phyloP scores from a whole-genome alignment of 2,329 filamentous ascomycete species.

The Xylaria sp. region DNA sequence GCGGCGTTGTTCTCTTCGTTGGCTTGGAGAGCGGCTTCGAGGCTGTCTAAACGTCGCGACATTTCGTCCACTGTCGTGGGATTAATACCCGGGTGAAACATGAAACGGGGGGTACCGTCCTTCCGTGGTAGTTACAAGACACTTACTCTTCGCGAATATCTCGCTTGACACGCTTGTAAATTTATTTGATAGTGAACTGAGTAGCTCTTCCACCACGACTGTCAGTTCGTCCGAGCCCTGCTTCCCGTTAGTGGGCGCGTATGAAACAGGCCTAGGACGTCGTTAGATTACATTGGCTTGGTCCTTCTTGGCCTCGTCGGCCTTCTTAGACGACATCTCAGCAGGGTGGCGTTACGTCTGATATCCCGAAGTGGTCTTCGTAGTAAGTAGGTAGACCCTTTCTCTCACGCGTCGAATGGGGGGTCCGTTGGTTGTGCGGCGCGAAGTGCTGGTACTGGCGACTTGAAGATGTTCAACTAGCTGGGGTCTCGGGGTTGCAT shows the following conservation, averaged over 20 bases:
- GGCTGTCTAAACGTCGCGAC: constrained; percentile 80
- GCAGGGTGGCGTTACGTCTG: background rate
- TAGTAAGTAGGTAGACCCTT: background rate
- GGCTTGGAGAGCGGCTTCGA: constrained; percentile 73
- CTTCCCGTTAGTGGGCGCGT: constrained; percentile 5
- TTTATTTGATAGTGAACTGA: constrained; percentile 83
- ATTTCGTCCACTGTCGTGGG: constrained; percentile 83
- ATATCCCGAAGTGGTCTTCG: background rate
- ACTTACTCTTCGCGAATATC: constrained; percentile 81
- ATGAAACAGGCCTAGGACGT: constrained; percentile 1
- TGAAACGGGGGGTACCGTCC: background rate
- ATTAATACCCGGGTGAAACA: background rate
- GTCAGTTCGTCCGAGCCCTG: constrained; percentile 64
- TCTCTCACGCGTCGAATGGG: background rate
- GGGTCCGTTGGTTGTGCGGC: background rate
- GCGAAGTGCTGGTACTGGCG: background rate
- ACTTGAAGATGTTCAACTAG: background rate
- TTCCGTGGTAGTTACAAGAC: background rate
- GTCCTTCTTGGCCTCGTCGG: constrained; percentile 22
- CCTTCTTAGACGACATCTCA: constrained; percentile 34
- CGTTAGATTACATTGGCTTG: constrained; percentile 26
- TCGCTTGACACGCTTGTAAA: constrained; percentile 84
- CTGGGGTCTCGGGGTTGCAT: background rate
- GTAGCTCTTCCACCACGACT: constrained; percentile 80
- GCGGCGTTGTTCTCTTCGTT: constrained; percentile 50